Evolutionary conservation across 164 flowering plant genomes (phyloP), one percentile per base, ranked within the genome.

Genomic region (Hamamelis virginiana): DNA sequence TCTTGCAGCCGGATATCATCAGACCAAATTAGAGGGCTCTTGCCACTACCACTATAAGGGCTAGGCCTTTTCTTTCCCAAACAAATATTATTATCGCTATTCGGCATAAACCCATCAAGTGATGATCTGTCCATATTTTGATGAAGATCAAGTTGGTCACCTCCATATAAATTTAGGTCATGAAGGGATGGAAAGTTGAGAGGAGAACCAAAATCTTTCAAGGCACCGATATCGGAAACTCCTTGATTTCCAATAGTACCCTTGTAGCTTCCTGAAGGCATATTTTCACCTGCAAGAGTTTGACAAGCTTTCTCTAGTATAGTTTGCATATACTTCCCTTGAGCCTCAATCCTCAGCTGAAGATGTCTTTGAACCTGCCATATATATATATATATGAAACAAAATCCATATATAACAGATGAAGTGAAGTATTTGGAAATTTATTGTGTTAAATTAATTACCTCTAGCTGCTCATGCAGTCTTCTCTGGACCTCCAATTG

Each of bases 401-500:
- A 23, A 50, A 52, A 28, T 9, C 23, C 38, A 5, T 25, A 45
- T 47, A 18, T 70, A 26, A 50, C 25, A 2, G 2, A 33, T 33
- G 41, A 33, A 2, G 41, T 33, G 41, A 33, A 33, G 41, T n/a
- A n/a, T n/a, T n/a, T n/a, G n/a, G n/a, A n/a, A n/a, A n/a, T n/a
- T n/a, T n/a, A n/a, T n/a, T n/a, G n/a, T n/a, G n/a, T n/a, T n/a
- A n/a, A n/a, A n/a, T n/a, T n/a, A n/a, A n/a, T 66, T 83, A 92
- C 99, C 97, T 95, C 99, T 26, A 95, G 28, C 74, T 95, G 99
- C 69, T 95, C 99, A 69, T 91, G 94, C 58, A 95, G 80, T 72
- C 99, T 92, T 83, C 99, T 86, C 72, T 92, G 94, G 62, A 92
- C 98, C 80, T 95, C 99, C 93, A 89, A 86, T 83, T 92, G 98